These are phyloP conservation scores for Ophiobolus disseminans DNA, from an alignment of 2,329 filamentous ascomycete genomes.

Conservation along the genomic window DNA sequence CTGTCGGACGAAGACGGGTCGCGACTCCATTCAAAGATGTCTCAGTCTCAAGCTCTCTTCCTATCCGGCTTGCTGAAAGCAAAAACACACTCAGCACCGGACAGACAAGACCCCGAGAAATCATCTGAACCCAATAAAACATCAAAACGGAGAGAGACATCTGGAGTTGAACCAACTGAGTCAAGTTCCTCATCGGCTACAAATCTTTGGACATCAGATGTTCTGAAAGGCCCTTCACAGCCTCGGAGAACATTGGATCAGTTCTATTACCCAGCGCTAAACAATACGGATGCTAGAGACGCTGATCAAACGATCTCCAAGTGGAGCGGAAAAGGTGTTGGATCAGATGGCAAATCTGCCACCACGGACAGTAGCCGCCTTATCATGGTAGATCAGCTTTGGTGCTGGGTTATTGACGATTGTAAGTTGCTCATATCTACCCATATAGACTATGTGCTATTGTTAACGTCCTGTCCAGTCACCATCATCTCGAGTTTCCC, in stretches of 20 bases:
- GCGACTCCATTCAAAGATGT: no score
- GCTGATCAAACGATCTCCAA: constrained; percentile 5
- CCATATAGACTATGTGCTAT: not conserved
- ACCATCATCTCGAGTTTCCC: not conserved
- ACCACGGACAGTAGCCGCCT: not conserved
- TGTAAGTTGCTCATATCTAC: not conserved
- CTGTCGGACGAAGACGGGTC: no score
- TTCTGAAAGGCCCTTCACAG: not conserved
- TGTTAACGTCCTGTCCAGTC: not conserved
- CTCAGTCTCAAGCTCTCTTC: no score
- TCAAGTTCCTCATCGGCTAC: not conserved
- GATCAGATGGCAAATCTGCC: not conserved
- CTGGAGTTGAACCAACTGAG: not conserved
- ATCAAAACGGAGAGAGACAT: no score
- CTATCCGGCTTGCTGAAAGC: no score
- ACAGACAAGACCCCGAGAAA: no score
- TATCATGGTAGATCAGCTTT: constrained; percentile 5
- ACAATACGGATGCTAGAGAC: constrained; percentile 1
- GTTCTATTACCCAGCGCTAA: constrained; percentile 1
- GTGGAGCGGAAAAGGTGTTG: constrained; percentile 1
- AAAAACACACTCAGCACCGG: no score
- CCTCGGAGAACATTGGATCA: constrained; percentile 6
- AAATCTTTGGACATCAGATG: not conserved
- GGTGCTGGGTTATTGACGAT: constrained; percentile 2
- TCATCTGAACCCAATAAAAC: no score